Percentiles rank a stretch among this genome's conserved stretches.
phyloP scores from a whole-genome alignment of 169 alveolate species.

The Plasmodium falciparum region DNA sequence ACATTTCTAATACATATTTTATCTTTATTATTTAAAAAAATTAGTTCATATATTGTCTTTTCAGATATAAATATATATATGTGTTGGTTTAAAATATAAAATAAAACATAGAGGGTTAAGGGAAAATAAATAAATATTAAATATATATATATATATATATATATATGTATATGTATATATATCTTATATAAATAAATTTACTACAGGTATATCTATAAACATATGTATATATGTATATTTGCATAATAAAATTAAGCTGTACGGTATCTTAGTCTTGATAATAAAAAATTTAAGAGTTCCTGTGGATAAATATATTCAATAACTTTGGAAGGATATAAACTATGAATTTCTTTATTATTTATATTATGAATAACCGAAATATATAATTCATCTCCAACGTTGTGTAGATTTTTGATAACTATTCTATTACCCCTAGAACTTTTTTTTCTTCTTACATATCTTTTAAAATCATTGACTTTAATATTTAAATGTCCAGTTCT shows the following conservation, averaged over 20 bases:
- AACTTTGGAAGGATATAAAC: constrained; percentile 76
- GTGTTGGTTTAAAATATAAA: too few relatives aligned
- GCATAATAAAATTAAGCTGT: constrained; percentile 36
- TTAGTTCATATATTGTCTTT: too few relatives aligned
- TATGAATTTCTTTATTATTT: constrained; percentile 62
- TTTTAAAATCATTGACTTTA: constrained; percentile 75
- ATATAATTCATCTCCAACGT: constrained; percentile 71
- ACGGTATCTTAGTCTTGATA: constrained; percentile 71
- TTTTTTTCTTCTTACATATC: constrained; percentile 57
- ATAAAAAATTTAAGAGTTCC: constrained; percentile 63
- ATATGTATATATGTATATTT: constrained; percentile 9
- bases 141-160: constrained; percentile 10
- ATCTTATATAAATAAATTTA: not conserved
- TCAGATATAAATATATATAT: too few relatives aligned
- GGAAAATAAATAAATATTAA: not conserved
- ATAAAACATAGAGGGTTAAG: too few relatives aligned
- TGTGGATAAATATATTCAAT: constrained; percentile 75
- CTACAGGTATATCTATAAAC: constrained; percentile 5
- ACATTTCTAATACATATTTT: too few relatives aligned
- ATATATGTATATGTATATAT: constrained; percentile 6
- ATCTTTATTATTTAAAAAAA: too few relatives aligned
- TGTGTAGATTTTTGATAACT: constrained; percentile 68
- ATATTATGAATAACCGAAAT: constrained; percentile 73
- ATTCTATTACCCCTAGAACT: constrained; percentile 53
- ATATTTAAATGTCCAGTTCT: constrained; percentile 70